phyloP scores from a whole-genome alignment of 2,329 filamentous ascomycete species.

The Alternaria sp. region DNA sequence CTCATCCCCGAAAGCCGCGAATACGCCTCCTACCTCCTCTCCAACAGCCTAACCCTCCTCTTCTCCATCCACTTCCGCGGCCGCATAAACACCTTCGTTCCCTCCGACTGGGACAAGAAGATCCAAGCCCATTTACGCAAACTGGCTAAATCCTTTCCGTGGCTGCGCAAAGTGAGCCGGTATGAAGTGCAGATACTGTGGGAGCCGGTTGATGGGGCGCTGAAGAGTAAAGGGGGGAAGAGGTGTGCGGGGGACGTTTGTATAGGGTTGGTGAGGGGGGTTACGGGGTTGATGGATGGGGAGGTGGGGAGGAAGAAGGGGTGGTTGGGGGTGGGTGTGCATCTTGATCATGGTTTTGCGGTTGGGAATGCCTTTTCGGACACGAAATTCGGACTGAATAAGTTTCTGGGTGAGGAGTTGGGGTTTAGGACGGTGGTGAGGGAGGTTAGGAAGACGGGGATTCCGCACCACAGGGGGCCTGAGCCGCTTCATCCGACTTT shows the following conservation, averaged over 20 bases:
- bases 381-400: constrained; percentile 24
- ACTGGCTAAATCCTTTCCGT: constrained; percentile 29
- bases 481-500: background rate
- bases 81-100: constrained; percentile 33
- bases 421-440: constrained; percentile 1
- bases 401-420: constrained; percentile 1
- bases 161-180: constrained; percentile 28
- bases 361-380: constrained; percentile 6
- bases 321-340: constrained; percentile 19
- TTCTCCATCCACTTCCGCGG: constrained; percentile 35
- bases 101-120: constrained; percentile 38
- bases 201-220: constrained; percentile 23
- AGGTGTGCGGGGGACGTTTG: constrained; percentile 19
- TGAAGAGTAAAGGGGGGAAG: constrained; percentile 24
- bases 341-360: constrained; percentile 19
- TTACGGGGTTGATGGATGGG: constrained; percentile 22
- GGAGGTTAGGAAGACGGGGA: constrained; percentile 18
- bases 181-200: constrained; percentile 37
- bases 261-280: constrained; percentile 21
- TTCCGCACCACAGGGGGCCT: background rate
- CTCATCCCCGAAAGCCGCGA: constrained; percentile 34
- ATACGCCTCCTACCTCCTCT: constrained; percentile 32
- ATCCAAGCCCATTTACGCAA: constrained; percentile 29
- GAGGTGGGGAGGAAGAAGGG: constrained; percentile 20
- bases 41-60: constrained; percentile 24